Conservation (phyloP, 2,329 filamentous ascomycete genomes). For the Clonostachys rosea region DNA sequence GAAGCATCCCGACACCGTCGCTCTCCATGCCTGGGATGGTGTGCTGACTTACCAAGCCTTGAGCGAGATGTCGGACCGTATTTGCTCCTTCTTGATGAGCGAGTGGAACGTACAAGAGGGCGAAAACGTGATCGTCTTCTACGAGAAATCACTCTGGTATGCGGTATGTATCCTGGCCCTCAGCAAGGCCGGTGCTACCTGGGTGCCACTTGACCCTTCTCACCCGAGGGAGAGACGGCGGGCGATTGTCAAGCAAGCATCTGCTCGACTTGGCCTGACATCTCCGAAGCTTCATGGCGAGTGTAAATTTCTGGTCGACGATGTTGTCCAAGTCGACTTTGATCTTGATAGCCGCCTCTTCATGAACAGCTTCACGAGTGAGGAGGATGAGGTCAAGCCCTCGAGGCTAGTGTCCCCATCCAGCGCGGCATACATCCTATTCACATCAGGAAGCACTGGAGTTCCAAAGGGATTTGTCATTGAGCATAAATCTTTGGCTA, state of each 20-base stretch:
- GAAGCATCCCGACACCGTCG: constrained; percentile 19
- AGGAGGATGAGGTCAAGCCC: too few relatives aligned
- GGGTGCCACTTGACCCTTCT: constrained; percentile 4
- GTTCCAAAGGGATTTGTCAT: constrained; percentile 13
- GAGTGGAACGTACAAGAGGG: constrained; percentile 9
- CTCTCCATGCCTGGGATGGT: constrained; percentile 38
- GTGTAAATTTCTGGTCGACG: too few relatives aligned
- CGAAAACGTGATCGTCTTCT: constrained; percentile 1
- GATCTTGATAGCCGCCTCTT: too few relatives aligned
- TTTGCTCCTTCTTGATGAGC: constrained; percentile 4
- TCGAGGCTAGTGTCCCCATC: not conserved
- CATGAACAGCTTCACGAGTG: too few relatives aligned
- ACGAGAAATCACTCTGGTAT: constrained; percentile 3
- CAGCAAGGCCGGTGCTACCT: constrained; percentile 4
- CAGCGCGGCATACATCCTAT: constrained; percentile 8
- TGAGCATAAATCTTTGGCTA: constrained; percentile 8
- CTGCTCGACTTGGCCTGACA: constrained; percentile 1
- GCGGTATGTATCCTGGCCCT: constrained; percentile 3
- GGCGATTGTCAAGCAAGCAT: not conserved
- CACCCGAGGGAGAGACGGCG: not conserved
- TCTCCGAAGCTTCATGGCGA: not conserved
- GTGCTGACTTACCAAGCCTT: constrained; percentile 1
- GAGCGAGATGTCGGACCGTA: not conserved
- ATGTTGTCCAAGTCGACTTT: too few relatives aligned
- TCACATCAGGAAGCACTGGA: constrained; percentile 15